Percentiles rank a stretch among this genome's conserved stretches.
phyloP scores from a whole-genome alignment of 1,284 basidiomycete genomes.

The Cystobasidium sp. region DNA sequence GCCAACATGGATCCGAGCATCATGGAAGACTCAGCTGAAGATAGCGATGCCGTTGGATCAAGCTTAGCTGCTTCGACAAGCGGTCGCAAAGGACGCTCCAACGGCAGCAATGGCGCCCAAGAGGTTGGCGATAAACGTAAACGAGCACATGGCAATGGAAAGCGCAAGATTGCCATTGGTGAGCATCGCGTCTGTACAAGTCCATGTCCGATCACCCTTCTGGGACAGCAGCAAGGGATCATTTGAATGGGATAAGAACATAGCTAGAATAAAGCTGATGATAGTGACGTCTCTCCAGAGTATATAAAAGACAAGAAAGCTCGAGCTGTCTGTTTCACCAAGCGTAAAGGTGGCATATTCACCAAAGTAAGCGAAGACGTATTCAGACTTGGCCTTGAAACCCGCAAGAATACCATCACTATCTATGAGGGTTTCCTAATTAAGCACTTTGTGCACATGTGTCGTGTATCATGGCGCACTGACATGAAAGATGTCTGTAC shows the following conservation, averaged over 20 bases:
- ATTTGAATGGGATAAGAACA: neutral
- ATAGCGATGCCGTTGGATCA: slow-evolving; percentile 16
- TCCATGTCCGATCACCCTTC: neutral
- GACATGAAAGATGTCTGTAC: neutral
- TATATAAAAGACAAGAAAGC: slow-evolving; percentile 33
- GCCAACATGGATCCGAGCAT: neutral
- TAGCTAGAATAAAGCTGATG: too few species aligned
- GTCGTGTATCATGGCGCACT: neutral
- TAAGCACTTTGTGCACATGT: slow-evolving; percentile 1
- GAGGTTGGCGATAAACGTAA: neutral
- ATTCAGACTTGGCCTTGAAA: neutral
- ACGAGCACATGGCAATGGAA: slow-evolving; percentile 34
- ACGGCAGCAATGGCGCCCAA: neutral
- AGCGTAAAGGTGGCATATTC: slow-evolving; percentile 43
- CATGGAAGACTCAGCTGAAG: slow-evolving; percentile 6
- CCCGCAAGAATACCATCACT: neutral
- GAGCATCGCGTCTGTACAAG: neutral
- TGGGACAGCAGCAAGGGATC: neutral
- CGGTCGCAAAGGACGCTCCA: neutral
- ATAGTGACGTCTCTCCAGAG: slow-evolving; percentile 8
- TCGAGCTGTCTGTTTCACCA: slow-evolving; percentile 37
- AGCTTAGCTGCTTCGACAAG: neutral
- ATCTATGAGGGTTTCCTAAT: slow-evolving; percentile 5
- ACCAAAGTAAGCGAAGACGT: slow-evolving; percentile 23
- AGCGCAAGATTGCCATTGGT: slow-evolving; percentile 44